Base-by-base conservation (phyloP, 1,284 basidiomycete species). In the Cryptococcus maquisensis region DNA sequence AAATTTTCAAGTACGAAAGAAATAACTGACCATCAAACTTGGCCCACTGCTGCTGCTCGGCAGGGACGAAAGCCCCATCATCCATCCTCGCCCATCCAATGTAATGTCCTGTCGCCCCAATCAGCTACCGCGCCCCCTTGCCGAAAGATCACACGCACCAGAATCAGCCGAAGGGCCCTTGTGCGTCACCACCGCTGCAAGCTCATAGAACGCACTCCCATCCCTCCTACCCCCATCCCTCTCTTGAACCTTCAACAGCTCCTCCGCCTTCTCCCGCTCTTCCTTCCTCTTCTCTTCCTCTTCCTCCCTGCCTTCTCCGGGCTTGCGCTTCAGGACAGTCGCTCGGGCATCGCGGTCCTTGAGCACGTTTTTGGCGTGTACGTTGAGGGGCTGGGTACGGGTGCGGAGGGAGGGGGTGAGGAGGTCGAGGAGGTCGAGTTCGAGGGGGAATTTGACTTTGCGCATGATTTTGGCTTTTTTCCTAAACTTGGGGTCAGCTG, bases 381-480 rank as follows among this genome's bases (percentile, higher is more conserved):
- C 79, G 63, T 85, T 86, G 46, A 87, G 82, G 5, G 90, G 87
- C 1, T 81, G 75, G 32, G 94, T 71, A 69, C 86, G 88, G 15
- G 77, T 78, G 59, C 85, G 84, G 13, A 97, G 80, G 32, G 90
- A 90, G 41, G 89, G 86, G 0, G 89, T 88, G 42, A 83, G 83
- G 40, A 97, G 80, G 45, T 95, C 91, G 24, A 88, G 76, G 0
- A 86, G 88, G 66, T 98, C 94, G 44, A 94, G 85, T 65, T 95
- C 78, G 32, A 74, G 52, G 2, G 74, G 87, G 76, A 96, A 98
- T 75, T 94, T 96, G 61, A 98, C 94, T 79, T 88, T 90, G 55
- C 93, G 85, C 90, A 94, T 90, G 70, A 94, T 92, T 77, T 94
- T 94, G 1, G 89, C 84, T 68, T 93, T 94, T 79, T 91, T 93